phyloP scores from a whole-genome alignment of 768 basidiomycete species.

The Boletus sp. region DNA sequence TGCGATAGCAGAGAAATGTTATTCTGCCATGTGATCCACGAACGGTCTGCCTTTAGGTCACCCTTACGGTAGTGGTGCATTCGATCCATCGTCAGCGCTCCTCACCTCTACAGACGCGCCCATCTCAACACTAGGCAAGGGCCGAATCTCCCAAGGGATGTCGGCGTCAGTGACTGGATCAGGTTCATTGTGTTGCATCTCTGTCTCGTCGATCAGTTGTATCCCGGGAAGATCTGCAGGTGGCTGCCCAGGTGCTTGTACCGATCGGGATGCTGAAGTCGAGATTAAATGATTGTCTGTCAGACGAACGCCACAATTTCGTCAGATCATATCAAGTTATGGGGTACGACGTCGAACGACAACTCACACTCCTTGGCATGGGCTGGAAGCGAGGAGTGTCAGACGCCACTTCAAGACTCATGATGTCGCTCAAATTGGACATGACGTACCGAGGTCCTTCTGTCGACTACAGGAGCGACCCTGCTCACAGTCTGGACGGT shows the following conservation, averaged over 20 bases:
- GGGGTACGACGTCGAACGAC: not conserved
- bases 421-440: not conserved
- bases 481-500: constrained; percentile 67
- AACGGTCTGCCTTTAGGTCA: not conserved
- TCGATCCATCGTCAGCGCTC: constrained; percentile 1
- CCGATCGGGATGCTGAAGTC: not conserved
- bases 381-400: constrained; percentile 35
- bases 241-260: not conserved
- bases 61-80: not conserved
- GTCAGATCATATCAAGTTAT: constrained; percentile 2
- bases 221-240: constrained; percentile 1
- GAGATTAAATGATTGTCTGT: constrained; percentile 43
- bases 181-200: not conserved
- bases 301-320: not conserved
- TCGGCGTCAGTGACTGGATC: not conserved
- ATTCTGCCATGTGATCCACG: not conserved
- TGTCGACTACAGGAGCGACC: constrained; percentile 60
- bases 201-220: constrained; percentile 1
- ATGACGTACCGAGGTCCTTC: constrained; percentile 59
- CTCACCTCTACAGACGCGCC: not conserved
- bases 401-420: constrained; percentile 6
- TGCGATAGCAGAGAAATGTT: not conserved
- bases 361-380: constrained; percentile 77
- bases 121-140: not conserved
- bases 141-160: not conserved